Evolutionary conservation across 2,329 filamentous ascomycete genomes (phyloP), one percentile per base, ranked within the genome.

Genomic region (Aspergillus hiratsukae): DNA sequence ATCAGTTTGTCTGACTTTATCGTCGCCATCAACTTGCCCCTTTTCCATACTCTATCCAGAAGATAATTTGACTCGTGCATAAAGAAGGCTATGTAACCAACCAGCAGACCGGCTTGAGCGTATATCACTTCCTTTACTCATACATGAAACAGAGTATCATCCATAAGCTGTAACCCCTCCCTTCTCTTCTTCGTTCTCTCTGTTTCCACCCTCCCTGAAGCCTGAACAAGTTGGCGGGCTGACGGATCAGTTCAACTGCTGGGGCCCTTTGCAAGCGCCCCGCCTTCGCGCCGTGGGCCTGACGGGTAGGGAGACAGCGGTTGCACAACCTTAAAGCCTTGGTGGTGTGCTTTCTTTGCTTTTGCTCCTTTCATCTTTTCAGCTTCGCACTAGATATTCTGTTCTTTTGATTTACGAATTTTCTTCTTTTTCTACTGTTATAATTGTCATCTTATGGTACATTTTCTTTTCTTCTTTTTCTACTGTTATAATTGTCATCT

Each of bases 241-340:
- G 37, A 48, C 29, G 21, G 45, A 25, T 37, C 31, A 25, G n/a
- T 45, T 25, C 10, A 10, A 14, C 23, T 23, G 5, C 21, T 23
- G 43, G 21, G 21, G 19, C 21, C 43, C 57, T 53, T 45, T 49
- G 48, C 57, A 60, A 53, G 59, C 58, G 57, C 61, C 61, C 60
- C 59, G 61, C 59, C 61, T 56, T 59, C 53, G 53, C 55, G 57
- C 59, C 62, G 62, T 64, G 62, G 62, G 57, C 62, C 62, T 55
- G 63, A 64, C 62, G 58, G 63, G 61, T 54, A 60, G 57, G 51
- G 61, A 60, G 58, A 62, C 58, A 58, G 62, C 63, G 57, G 62
- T 61, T 61, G 59, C 59, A 60, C 62, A 66, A 66, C 59, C 61
- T 63, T 63, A 61, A 64, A 60, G 57, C 46, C 57, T 57, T 55